Conservation (phyloP, 164 flowering plant species). For the Vitis cinerea region DNA sequence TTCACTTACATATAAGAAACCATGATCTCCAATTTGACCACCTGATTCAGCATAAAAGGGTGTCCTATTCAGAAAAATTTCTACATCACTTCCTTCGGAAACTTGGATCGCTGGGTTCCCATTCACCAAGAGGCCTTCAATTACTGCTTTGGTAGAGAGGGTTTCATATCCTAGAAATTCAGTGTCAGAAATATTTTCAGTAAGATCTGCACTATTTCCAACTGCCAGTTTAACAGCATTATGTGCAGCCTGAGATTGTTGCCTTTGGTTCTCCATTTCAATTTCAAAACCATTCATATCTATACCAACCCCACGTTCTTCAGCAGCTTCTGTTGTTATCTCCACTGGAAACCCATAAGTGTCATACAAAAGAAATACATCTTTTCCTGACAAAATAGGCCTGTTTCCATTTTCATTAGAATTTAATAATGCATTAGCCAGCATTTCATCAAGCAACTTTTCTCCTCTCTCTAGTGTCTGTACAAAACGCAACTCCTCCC, state of each 20-base stretch:
- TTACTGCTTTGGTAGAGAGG: slow-evolving; percentile 64
- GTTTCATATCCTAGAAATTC: slow-evolving; percentile 87
- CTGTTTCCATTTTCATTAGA: slow-evolving; percentile 33
- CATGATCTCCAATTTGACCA: slow-evolving; percentile 90
- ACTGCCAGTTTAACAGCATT: slow-evolving; percentile 74
- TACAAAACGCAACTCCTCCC: slow-evolving; percentile 88
- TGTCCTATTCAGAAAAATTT: slow-evolving; percentile 71
- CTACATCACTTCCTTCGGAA: slow-evolving; percentile 81
- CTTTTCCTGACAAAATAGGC: slow-evolving; percentile 81
- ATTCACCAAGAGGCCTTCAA: slow-evolving; percentile 73
- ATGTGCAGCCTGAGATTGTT: slow-evolving; percentile 89
- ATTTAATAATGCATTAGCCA: slow-evolving; percentile 50
- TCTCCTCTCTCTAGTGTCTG: slow-evolving; percentile 93
- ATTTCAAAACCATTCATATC: slow-evolving; percentile 73
- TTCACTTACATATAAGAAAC: slow-evolving; percentile 53
- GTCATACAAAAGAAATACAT: slow-evolving; percentile 85
- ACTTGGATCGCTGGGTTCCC: slow-evolving; percentile 64
- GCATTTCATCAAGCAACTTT: slow-evolving; percentile 78
- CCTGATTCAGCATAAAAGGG: slow-evolving; percentile 99
- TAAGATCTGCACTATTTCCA: slow-evolving; percentile 51
- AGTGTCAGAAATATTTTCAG: slow-evolving; percentile 57
- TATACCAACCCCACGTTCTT: slow-evolving; percentile 67
- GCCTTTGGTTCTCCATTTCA: slow-evolving; percentile 92
- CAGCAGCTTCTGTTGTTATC: slow-evolving; percentile 84
- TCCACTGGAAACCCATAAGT: slow-evolving; percentile 94